Evolutionary conservation across 306 rosid species (phyloP), one percentile per base, ranked within the genome.

Genomic region (Citrullus amarus): DNA sequence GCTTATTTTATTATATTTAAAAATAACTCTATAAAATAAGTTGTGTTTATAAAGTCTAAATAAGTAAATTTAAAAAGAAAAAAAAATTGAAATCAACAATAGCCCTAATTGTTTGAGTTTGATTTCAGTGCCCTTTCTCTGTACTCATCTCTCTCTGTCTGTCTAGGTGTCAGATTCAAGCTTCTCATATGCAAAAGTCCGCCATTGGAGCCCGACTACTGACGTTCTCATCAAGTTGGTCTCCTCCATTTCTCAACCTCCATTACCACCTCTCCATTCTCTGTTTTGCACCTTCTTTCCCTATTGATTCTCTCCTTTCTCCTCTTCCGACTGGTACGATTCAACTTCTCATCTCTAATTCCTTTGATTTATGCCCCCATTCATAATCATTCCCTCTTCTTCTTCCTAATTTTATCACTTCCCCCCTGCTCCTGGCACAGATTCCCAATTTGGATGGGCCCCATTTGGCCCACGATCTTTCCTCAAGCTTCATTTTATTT

Each of bases 311-410:
- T 43, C 12, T 41, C 34, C 53, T 68, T 68, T 43, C 53, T 66
- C 72, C 72, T 68, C 75, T 41, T 68, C 75, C 17, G 32, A 41
- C 76, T 70, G 76, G 76, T 70, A 66, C 25, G 72, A 66, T 66
- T 38, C 1, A 22, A 70, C 38, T 46, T 44, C 11, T 44, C 36
- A 2, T 44, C 34, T 70, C 20, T 43, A 44, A 44, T 44, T 70
- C 25, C 76, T 70, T 44, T 15, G 38, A 70, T 70, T 44, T 44
- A 11, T 13, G 10, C 56, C 9, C 10, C 1, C 76, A 43, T 68
- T 53, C 57, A 5, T 51, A 7, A 51, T 53, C 20, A 53, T 53
- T 53, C 55, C 30, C 75, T 68, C 53, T 18, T 67, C 74, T 25
- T 39, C 32, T 8, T 68, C 25, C 74, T 4, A 68, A 39, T 67